Conservation (phyloP, 257 asterid genomes). For the Thymus quinquecostatus region DNA sequence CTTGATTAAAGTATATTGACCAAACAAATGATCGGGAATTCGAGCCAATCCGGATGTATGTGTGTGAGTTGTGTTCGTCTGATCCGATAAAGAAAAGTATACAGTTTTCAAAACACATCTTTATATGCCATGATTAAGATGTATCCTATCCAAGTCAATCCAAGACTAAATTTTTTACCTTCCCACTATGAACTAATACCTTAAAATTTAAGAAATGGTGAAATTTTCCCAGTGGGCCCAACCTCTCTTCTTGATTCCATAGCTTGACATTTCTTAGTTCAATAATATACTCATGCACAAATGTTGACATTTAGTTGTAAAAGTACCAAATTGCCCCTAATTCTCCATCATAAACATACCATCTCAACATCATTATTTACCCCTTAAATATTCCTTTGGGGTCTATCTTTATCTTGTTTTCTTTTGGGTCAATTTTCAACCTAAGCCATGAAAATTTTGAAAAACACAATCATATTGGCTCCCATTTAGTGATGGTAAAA, state of each 20-base stretch:
- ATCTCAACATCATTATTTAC: no score
- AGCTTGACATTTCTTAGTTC: constrained; percentile 34
- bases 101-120: background rate
- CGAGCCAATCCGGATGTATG: no score
- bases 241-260: constrained; percentile 43
- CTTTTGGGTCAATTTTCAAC: background rate
- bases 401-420: no score
- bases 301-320: constrained; percentile 11
- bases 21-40: no score
- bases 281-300: constrained; percentile 37
- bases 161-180: constrained; percentile 17
- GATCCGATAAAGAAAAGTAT: no score
- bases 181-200: constrained; percentile 34
- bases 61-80: no score
- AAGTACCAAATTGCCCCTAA: background rate
- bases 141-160: constrained; percentile 19
- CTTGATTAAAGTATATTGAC: no score
- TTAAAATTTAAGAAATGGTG: constrained; percentile 52
- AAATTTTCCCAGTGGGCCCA: constrained; percentile 22
- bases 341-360: background rate
- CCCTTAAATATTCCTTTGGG: no score
- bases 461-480: constrained; percentile 40
- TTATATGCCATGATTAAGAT: background rate
- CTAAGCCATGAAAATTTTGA: constrained; percentile 21
- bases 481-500: constrained; percentile 44